Evolutionary conservation across 352 stramenopile species (phyloP).

Genomic region (Peronosclerospora sorghi): DNA sequence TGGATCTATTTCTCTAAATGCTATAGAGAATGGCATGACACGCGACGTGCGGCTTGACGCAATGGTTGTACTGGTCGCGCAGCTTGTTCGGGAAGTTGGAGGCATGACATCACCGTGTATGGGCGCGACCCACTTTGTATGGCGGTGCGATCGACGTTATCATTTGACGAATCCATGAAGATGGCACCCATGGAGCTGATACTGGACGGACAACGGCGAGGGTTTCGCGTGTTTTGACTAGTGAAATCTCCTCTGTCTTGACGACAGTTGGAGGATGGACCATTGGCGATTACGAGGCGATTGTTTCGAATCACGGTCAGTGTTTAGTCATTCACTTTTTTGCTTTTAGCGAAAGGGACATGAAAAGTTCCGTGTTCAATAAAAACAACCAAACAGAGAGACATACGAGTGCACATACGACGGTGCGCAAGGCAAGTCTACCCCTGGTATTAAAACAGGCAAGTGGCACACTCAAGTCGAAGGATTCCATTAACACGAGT

Average conservation of each 20-base stretch:
- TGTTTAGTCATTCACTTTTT: not conserved
- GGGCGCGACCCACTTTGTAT: not conserved
- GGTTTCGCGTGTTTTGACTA: constrained; percentile 22
- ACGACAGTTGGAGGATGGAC: constrained; percentile 6
- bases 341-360: not conserved
- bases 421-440: not conserved
- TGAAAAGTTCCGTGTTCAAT: not conserved
- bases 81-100: constrained; percentile 6
- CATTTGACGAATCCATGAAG: not conserved
- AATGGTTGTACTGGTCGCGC: not conserved
- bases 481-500: not conserved
- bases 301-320: not conserved
- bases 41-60: constrained; percentile 1
- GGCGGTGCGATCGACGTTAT: constrained; percentile 5
- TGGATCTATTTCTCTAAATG: constrained; percentile 2
- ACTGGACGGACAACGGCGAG: constrained; percentile 15
- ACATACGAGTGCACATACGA: not conserved
- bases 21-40: not conserved
- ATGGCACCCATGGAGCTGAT: constrained; percentile 12
- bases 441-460: not conserved
- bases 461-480: not conserved
- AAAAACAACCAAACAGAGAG: not conserved
- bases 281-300: constrained; percentile 7
- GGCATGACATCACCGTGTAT: constrained; percentile 8
- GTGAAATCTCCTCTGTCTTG: constrained; percentile 9